phyloP scores from a whole-genome alignment of 129 eudicot species.

The Lonicera japonica region DNA sequence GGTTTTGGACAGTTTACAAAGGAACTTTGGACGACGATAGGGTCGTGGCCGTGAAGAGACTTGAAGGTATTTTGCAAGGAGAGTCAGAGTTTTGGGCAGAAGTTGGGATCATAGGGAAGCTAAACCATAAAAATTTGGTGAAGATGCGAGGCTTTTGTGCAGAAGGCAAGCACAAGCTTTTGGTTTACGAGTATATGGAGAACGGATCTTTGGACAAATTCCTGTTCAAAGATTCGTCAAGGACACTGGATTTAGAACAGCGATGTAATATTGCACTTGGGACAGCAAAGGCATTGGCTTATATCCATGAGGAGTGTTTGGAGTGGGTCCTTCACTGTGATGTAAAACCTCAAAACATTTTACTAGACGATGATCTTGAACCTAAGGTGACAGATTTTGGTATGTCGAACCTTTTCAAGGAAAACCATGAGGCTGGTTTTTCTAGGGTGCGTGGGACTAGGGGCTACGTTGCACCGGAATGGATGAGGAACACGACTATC shows the following conservation, averaged over 20 bases:
- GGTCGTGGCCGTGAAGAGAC: neutral
- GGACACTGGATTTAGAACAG: neutral
- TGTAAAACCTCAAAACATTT: neutral
- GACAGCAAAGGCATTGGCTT: neutral
- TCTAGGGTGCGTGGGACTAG: neutral
- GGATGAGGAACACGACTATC: neutral
- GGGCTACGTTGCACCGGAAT: neutral
- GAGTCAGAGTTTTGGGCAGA: neutral
- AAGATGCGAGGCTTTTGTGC: neutral
- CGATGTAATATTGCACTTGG: neutral
- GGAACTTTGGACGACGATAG: neutral
- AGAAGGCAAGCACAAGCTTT: neutral
- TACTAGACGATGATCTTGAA: neutral
- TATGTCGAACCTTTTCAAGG: neutral
- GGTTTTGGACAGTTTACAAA: neutral
- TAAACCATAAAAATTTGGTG: neutral
- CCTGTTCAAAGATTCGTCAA: neutral
- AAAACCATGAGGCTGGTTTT: neutral
- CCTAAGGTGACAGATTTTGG: conserved; percentile 3
- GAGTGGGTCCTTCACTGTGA: conserved; percentile 4
- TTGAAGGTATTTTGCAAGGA: neutral
- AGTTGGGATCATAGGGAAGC: neutral
- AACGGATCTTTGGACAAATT: neutral
- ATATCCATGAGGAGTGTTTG: neutral
- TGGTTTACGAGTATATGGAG: neutral